Evolutionary conservation across 352 stramenopile species (phyloP).

Genomic region (Phytopythium chamaehyphon): DNA sequence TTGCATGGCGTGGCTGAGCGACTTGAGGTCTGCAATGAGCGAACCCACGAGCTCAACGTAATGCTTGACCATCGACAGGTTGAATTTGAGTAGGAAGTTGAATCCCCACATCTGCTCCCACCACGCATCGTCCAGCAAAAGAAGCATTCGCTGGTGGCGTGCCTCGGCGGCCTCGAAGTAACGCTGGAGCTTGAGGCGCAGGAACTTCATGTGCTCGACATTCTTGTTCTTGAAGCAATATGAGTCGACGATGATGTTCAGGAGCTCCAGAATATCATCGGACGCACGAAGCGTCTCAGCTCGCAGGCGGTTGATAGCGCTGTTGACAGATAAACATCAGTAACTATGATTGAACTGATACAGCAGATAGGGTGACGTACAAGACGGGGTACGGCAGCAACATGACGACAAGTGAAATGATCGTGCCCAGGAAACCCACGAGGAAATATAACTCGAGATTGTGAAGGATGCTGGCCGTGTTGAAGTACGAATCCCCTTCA

Average conservation of each 20-base stretch:
- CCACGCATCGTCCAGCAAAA: constrained; percentile 67
- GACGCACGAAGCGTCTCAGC: constrained; percentile 40
- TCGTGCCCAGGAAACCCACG: constrained; percentile 63
- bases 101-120: constrained; percentile 81
- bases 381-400: constrained; percentile 78
- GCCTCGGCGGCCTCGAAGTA: constrained; percentile 58
- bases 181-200: constrained; percentile 61
- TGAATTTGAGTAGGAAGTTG: constrained; percentile 64
- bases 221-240: constrained; percentile 90
- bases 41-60: constrained; percentile 64
- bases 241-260: constrained; percentile 80
- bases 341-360: too few relatives aligned
- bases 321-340: constrained; percentile 8
- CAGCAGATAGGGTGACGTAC: constrained; percentile 25
- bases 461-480: constrained; percentile 56
- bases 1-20: constrained; percentile 73
- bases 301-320: constrained; percentile 51
- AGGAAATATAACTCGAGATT: constrained; percentile 77
- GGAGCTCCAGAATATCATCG: constrained; percentile 59
- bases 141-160: constrained; percentile 54
- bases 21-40: constrained; percentile 57
- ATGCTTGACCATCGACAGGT: constrained; percentile 60
- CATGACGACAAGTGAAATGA: constrained; percentile 70
- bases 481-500: constrained; percentile 38
- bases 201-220: constrained; percentile 78